Evolutionary conservation across 331 rosid genomes (phyloP).

Genomic region (Cydonia oblonga): DNA sequence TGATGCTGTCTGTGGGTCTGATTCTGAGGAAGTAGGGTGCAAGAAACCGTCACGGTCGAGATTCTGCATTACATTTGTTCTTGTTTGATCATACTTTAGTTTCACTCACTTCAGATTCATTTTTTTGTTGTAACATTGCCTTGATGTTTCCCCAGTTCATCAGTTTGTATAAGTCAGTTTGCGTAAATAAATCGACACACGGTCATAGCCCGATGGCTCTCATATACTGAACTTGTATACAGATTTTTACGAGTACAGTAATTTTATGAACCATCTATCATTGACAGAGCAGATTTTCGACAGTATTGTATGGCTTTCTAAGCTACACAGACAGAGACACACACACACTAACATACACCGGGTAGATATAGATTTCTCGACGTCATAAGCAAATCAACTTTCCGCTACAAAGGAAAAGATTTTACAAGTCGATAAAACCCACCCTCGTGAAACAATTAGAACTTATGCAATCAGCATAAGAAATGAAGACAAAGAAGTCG

Average conservation of each 20-base stretch:
- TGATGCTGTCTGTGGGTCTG: constrained; percentile 37
- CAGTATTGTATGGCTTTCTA: neutral
- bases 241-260: neutral
- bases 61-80: neutral
- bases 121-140: constrained; percentile 3
- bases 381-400: neutral
- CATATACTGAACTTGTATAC: neutral
- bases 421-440: neutral
- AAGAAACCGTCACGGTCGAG: neutral
- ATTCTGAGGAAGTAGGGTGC: constrained; percentile 35
- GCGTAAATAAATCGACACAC: constrained; percentile 4
- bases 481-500: neutral
- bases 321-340: neutral
- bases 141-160: neutral
- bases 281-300: neutral
- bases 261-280: neutral
- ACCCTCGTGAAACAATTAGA: neutral
- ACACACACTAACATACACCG: neutral
- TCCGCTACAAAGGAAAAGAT: neutral
- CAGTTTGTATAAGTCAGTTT: constrained; percentile 13
- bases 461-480: neutral
- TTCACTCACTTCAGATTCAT: neutral
- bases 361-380: neutral
- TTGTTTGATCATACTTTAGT: neutral
- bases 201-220: neutral